A percentile compares a stretch with the other conserved stretches of the same genome.
Evolutionary conservation across 2,329 filamentous ascomycete species (phyloP).

Genomic region (Aspergillus eucalypticola): DNA sequence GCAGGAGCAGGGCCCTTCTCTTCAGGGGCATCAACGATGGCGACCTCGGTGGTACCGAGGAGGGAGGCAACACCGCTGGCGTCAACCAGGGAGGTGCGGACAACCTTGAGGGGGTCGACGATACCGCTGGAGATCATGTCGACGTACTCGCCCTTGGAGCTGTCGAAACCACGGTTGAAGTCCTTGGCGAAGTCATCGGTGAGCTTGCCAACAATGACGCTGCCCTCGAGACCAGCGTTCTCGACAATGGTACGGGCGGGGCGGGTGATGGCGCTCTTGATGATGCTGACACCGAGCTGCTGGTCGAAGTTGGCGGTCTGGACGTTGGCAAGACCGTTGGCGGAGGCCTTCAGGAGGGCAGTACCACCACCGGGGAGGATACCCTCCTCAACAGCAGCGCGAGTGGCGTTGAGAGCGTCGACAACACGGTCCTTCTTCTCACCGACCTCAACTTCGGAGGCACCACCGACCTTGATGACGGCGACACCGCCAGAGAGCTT

Average conservation of each 20-base stretch:
- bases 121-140: slow-evolving; percentile 98
- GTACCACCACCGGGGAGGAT: slow-evolving; percentile 98
- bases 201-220: slow-evolving; percentile 96
- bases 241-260: slow-evolving; percentile 94
- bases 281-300: slow-evolving; percentile 94
- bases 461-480: slow-evolving; percentile 97
- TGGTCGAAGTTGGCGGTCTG: slow-evolving; percentile 98
- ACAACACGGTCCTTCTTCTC: slow-evolving; percentile 99
- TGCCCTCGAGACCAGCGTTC: slow-evolving; percentile 94
- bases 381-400: slow-evolving; percentile 97
- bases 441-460: slow-evolving; percentile 96
- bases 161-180: slow-evolving; percentile 99
- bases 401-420: slow-evolving; percentile 95
- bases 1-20: slow-evolving; percentile 71
- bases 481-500: slow-evolving; percentile 99
- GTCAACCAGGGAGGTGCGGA: slow-evolving; percentile 91
- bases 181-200: slow-evolving; percentile 87
- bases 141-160: slow-evolving; percentile 93
- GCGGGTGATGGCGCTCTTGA: slow-evolving; percentile 97
- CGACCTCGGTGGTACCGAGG: slow-evolving; percentile 95
- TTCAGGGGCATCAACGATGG: slow-evolving; percentile 92
- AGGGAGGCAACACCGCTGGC: slow-evolving; percentile 95
- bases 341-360: slow-evolving; percentile 93
- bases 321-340: slow-evolving; percentile 78
- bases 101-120: slow-evolving; percentile 98